These are phyloP conservation scores for Colletotrichum spaethianum DNA, from an alignment of 2,329 filamentous ascomycete species.

Conservation along the genomic window DNA sequence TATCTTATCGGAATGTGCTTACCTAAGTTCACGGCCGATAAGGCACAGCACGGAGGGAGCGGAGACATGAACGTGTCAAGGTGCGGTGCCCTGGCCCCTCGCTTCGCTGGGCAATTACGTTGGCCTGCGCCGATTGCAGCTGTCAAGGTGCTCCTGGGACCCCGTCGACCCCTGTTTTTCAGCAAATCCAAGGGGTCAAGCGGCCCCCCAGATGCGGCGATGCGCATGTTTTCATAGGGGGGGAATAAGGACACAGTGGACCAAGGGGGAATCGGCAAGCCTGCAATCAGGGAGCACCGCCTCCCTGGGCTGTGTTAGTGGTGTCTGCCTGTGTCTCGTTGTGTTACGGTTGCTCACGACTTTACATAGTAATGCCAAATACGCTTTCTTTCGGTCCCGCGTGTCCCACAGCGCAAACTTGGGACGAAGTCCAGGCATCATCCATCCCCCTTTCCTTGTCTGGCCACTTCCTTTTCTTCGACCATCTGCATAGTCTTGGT, in stretches of 20 bases:
- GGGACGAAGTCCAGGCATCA: conserved; percentile 33
- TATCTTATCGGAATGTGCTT: conserved; percentile 27
- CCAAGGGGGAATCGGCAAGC: background rate
- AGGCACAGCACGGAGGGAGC: background rate
- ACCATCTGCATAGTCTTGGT: conserved; percentile 16
- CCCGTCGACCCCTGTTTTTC: conserved; percentile 13
- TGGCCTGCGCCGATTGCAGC: conserved; percentile 20
- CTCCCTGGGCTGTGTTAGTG: conserved; percentile 13
- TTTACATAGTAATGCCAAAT: background rate
- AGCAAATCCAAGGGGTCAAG: conserved; percentile 28
- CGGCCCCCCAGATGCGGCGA: background rate
- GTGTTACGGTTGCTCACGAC: background rate
- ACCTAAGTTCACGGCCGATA: background rate
- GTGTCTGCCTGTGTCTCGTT: background rate
- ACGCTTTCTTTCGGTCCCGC: conserved; percentile 18
- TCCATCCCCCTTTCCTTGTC: conserved; percentile 1
- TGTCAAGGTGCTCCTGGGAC: conserved; percentile 20
- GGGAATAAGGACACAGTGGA: conserved; percentile 24
- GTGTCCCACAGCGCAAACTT: conserved; percentile 21
- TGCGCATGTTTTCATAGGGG: conserved; percentile 40
- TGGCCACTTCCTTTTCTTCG: background rate
- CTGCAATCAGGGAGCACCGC: conserved; percentile 1
- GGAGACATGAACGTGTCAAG: background rate
- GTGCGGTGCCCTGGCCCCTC: conserved; percentile 6
- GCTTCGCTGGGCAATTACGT: conserved; percentile 24